Percentiles rank a stretch among this genome's conserved stretches.
phyloP scores from a whole-genome alignment of 371 early-diverging fungal genomes.

The Dinochytrium kinnereticum region DNA sequence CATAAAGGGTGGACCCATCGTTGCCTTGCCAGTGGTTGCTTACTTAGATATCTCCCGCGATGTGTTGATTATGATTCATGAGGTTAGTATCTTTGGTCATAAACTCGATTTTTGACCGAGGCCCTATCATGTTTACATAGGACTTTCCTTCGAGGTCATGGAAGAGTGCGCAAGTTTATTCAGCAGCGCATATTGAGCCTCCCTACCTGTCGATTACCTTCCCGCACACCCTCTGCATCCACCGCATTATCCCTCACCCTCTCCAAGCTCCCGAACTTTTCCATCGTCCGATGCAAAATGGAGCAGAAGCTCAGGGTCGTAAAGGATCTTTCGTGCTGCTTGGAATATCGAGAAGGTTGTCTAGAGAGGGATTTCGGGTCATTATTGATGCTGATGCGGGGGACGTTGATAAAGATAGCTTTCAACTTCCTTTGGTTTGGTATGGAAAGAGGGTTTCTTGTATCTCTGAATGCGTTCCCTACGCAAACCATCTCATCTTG shows the following conservation, averaged over 20 bases:
- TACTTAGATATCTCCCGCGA: neutral
- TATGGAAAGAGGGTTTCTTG: neutral
- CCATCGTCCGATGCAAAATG: neutral
- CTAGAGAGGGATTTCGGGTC: neutral
- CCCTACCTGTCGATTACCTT: neutral
- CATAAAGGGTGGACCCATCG: neutral
- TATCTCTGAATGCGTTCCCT: slow-evolving; percentile 9
- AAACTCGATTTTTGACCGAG: neutral
- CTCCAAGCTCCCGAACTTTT: neutral
- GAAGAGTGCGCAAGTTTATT: slow-evolving; percentile 8
- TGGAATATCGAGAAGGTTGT: neutral
- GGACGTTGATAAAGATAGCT: neutral
- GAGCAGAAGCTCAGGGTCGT: neutral
- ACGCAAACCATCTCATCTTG: neutral
- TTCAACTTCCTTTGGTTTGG: neutral
- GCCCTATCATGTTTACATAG: neutral
- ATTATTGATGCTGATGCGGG: neutral
- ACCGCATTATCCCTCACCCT: slow-evolving; percentile 4
- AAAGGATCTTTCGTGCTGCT: neutral
- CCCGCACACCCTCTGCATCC: neutral
- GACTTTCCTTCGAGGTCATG: neutral
- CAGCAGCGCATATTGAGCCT: neutral
- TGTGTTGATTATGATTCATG: neutral
- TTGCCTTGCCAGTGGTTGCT: neutral
- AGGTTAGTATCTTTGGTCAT: slow-evolving; percentile 2